These are phyloP conservation scores for Penicillium diatomitis DNA, from an alignment of 495 filamentous ascomycete genomes.

Conservation along the genomic window DNA sequence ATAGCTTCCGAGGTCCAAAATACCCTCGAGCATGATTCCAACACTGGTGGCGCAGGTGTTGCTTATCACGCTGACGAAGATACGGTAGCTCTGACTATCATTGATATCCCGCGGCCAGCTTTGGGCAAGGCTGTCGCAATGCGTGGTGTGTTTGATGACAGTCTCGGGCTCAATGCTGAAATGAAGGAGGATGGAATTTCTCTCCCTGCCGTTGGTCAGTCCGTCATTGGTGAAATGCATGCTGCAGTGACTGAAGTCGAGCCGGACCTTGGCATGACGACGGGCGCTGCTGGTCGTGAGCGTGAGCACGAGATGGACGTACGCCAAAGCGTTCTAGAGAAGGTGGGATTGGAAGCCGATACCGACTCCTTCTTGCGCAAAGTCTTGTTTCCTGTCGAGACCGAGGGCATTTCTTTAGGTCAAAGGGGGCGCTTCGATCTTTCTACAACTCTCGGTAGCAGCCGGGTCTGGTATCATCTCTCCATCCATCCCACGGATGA, in stretches of 20 bases:
- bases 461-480: slow-evolving; percentile 92
- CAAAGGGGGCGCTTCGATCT: slow-evolving; percentile 70
- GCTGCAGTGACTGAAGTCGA: slow-evolving; percentile 69
- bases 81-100: slow-evolving; percentile 77
- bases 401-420: slow-evolving; percentile 64
- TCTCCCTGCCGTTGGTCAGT: slow-evolving; percentile 57
- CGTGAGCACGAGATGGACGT: slow-evolving; percentile 72
- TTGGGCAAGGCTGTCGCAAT: slow-evolving; percentile 80
- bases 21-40: slow-evolving; percentile 55
- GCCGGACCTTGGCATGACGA: slow-evolving; percentile 70
- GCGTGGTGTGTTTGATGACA: slow-evolving; percentile 85
- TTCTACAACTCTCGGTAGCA: slow-evolving; percentile 57
- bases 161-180: slow-evolving; percentile 84
- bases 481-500: slow-evolving; percentile 88
- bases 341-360: slow-evolving; percentile 72
- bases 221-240: slow-evolving; percentile 77
- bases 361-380: slow-evolving; percentile 72
- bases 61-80: slow-evolving; percentile 58
- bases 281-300: slow-evolving; percentile 54
- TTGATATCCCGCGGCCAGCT: slow-evolving; percentile 74
- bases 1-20: slow-evolving; percentile 67
- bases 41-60: slow-evolving; percentile 39
- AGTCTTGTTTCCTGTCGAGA: slow-evolving; percentile 72
- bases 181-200: slow-evolving; percentile 93
- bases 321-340: slow-evolving; percentile 74